phyloP scores from a whole-genome alignment of 192 early-diverging fungal genomes.

The Blastocladiella britannica region DNA sequence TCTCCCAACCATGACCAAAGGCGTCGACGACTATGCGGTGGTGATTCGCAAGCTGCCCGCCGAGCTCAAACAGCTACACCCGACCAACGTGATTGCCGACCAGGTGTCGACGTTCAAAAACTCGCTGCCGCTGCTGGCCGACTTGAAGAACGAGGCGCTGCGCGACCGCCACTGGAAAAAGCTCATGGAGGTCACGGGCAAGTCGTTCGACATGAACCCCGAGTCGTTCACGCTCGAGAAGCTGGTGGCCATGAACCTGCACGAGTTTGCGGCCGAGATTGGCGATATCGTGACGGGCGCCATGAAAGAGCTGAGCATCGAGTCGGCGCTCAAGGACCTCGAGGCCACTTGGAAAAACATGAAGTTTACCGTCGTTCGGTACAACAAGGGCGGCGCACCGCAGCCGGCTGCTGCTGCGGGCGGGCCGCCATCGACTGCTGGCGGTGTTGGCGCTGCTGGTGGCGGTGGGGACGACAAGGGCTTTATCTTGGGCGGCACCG shows the following conservation, averaged over 20 bases:
- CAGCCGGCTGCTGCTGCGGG: too few species aligned
- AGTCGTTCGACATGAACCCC: constrained; percentile 34
- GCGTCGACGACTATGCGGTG: constrained; percentile 61
- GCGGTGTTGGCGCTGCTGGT: not conserved
- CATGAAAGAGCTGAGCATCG: constrained; percentile 97
- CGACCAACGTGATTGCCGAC: constrained; percentile 66
- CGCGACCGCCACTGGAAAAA: constrained; percentile 94
- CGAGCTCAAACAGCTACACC: constrained; percentile 66
- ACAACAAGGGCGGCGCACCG: constrained; percentile 43
- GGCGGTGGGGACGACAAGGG: constrained; percentile 37
- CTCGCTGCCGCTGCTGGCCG: constrained; percentile 64
- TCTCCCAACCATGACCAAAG: constrained; percentile 48
- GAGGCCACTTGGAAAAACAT: constrained; percentile 82
- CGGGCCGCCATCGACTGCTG: too few species aligned
- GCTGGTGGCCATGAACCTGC: constrained; percentile 82
- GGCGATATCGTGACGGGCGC: constrained; percentile 78
- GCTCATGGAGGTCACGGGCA: constrained; percentile 60
- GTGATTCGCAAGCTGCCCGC: constrained; percentile 52
- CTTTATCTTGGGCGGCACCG: constrained; percentile 88
- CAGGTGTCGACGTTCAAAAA: constrained; percentile 78
- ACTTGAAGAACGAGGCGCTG: constrained; percentile 89
- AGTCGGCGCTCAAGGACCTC: constrained; percentile 85
- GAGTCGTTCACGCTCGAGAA: constrained; percentile 79
- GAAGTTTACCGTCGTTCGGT: constrained; percentile 82
- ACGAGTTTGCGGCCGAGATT: constrained; percentile 61